A percentile compares a stretch with the other conserved stretches of the same genome.
phyloP scores from a whole-genome alignment of 2,329 filamentous ascomycete species.

The Talaromyces pinophilus region DNA sequence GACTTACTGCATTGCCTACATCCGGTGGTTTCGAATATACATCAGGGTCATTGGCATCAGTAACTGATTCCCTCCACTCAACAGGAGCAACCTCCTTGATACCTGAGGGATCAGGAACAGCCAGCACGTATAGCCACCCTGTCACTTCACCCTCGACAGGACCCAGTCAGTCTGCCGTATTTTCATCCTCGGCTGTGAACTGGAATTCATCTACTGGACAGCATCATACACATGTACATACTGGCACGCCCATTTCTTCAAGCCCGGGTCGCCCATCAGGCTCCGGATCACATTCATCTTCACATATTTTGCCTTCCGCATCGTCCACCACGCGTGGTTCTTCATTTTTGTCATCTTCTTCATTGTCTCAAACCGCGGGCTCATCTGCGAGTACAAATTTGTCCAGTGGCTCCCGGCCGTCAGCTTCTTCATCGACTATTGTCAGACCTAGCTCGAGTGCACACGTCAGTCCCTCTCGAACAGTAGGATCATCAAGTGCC shows the following conservation, averaged over 20 bases:
- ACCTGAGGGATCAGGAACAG: background rate
- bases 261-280: background rate
- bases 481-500: constrained; percentile 1
- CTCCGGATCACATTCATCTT: background rate
- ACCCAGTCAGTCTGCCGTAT: background rate
- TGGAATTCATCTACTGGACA: background rate
- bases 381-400: background rate
- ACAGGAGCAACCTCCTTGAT: background rate
- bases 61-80: background rate
- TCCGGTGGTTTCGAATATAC: background rate
- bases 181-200: background rate
- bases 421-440: background rate
- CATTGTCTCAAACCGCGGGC: background rate
- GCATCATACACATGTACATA: background rate
- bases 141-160: background rate
- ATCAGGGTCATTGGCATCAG: background rate
- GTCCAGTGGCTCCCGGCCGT: background rate
- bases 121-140: background rate
- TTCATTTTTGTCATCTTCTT: background rate
- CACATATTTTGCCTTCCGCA: background rate
- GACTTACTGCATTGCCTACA: background rate
- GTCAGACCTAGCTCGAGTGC: constrained; percentile 2
- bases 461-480: background rate
- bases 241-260: background rate
- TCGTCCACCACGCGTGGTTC: background rate